Evolutionary conservation across 176 grass and related monocot species (phyloP).

Genomic region (Triticum timopheevii): DNA sequence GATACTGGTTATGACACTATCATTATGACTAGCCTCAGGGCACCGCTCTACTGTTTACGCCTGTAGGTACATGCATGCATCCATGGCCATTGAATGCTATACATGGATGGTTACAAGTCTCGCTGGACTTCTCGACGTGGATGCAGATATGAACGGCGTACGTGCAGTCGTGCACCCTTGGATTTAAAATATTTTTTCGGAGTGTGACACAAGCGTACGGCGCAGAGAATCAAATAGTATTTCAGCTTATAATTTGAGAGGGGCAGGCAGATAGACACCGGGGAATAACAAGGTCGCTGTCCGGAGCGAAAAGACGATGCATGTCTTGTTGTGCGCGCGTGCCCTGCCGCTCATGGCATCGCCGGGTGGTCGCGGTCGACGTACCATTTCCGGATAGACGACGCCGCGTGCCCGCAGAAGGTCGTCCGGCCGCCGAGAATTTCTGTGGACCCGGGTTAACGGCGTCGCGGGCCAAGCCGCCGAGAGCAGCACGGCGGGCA

Average conservation of each 20-base stretch:
- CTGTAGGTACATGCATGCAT: too few relatives aligned
- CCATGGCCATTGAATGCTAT: too few relatives aligned
- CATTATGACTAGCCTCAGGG: too few relatives aligned
- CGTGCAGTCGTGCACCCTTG: background rate
- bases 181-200: background rate
- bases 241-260: background rate
- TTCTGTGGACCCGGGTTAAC: background rate
- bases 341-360: slow-evolving; percentile 34
- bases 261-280: background rate
- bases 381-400: background rate
- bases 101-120: too few relatives aligned
- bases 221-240: too few relatives aligned
- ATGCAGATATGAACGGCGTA: background rate
- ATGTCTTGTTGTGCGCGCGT: background rate
- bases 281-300: background rate
- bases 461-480: background rate
- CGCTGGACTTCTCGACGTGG: background rate
- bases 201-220: background rate
- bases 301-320: slow-evolving; percentile 15
- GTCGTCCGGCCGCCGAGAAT: too few relatives aligned
- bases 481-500: background rate
- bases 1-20: too few relatives aligned
- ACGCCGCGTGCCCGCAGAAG: background rate
- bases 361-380: background rate
- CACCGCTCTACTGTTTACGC: too few relatives aligned